A percentile compares a stretch with the other conserved stretches of the same genome.
phyloP scores from a whole-genome alignment of 345 rosid genomes.

The Kandelia obovata region DNA sequence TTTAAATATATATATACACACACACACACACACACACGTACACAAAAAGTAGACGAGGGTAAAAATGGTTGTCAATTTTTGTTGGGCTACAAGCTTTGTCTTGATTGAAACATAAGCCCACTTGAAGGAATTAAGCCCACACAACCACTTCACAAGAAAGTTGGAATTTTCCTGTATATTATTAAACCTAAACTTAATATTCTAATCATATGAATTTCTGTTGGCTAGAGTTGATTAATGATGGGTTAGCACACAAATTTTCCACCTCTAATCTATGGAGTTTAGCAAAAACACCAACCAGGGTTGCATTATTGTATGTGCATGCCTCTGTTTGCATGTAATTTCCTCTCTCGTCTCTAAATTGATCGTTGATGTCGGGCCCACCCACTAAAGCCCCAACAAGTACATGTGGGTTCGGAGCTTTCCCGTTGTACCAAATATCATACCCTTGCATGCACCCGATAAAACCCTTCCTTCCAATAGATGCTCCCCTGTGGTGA shows the following conservation, averaged over 20 bases:
- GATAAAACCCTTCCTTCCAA: constrained; percentile 66
- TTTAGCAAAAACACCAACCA: constrained; percentile 59
- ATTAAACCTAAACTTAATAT: no score
- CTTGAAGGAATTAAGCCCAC: no score
- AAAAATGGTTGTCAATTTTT: no score
- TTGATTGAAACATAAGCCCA: no score
- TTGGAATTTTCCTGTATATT: no score
- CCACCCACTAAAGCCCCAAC: constrained; percentile 66
- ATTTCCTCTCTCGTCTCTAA: constrained; percentile 42
- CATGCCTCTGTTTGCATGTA: constrained; percentile 58
- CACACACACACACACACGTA: no score
- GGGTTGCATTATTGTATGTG: constrained; percentile 52
- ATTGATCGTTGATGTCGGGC: constrained; percentile 44
- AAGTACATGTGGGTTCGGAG: constrained; percentile 47
- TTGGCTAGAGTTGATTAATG: not conserved
- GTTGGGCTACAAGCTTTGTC: no score
- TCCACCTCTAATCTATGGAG: constrained; percentile 17
- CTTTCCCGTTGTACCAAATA: constrained; percentile 33
- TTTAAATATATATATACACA: no score
- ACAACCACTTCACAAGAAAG: no score
- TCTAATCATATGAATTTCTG: not conserved
- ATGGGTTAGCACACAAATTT: not conserved
- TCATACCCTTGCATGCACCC: constrained; percentile 95
- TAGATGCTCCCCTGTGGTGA: constrained; percentile 93
- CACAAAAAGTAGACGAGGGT: no score